Evolutionary conservation across 2,329 filamentous ascomycete genomes (phyloP), one percentile per base, ranked within the genome.

Genomic region (Apiospora hydei): DNA sequence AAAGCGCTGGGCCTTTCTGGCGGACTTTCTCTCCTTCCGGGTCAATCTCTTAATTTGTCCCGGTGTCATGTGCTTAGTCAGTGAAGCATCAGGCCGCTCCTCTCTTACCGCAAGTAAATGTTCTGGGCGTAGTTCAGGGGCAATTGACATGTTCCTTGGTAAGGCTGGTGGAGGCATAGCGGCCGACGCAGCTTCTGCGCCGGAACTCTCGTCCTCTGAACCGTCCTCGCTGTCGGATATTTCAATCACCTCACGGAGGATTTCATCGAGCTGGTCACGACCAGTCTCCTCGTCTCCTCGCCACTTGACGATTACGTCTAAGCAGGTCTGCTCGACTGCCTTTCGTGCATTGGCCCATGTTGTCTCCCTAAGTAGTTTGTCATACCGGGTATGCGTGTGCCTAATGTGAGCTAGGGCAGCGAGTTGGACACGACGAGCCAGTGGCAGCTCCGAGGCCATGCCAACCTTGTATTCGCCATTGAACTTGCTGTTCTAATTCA

Each of bases 301-400:
- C 90, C 90, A 92, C 87, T 92, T 92, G 84, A 92, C 88, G 80
- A 92, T 87, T 70, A 90, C 84, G 75, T 92, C 90, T 66, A 92
- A 83, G 74, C 90, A 92, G 18, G 90, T 82, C 44, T 85, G 81
- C 76, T 92, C 89, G 64, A 92, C 89, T 53, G 86, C 86, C 81
- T 87, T 91, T 74, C 90, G 85, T 70, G 90, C 89, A 77, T 89
- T 89, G 69, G 84, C 82, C 84, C 89, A 92, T 24, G 82, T 84
- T 6, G 88, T 89, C 77, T 91, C 88, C 76, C 80, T 86, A 21
- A 92, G 82, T 24, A 92, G 82, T 72, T 87, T 80, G 77, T 92
- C 90, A 82, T 92, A 92, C 76, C 88, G 85, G 7, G 90, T 92
- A 76, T 91, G 89, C n/a, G 81, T 89, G 77, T 92, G 90, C 57